Evolutionary conservation across 106 monocot genomes (phyloP).

Genomic region (Apostasia ramifera): DNA sequence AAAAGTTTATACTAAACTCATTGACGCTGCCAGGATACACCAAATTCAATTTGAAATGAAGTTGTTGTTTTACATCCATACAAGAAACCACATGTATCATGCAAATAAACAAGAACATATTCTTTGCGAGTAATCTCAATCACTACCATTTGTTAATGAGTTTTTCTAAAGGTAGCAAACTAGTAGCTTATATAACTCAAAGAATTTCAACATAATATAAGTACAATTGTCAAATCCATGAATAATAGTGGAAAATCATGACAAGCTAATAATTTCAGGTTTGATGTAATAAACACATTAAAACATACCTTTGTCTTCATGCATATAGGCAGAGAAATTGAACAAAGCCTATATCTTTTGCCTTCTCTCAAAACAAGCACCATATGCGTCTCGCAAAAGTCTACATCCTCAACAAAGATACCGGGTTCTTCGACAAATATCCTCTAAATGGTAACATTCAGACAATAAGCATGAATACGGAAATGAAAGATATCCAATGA

Average conservation of each 20-base stretch:
- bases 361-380: conserved; percentile 67
- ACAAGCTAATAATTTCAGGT: not conserved
- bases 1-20: no score
- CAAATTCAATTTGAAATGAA: no score
- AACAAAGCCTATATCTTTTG: conserved; percentile 62
- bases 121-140: not conserved
- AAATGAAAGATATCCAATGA: not conserved
- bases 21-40: no score
- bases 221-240: no score
- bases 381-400: conserved; percentile 90
- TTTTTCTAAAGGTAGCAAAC: no score
- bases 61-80: no score
- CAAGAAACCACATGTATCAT: no score
- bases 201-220: no score
- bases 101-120: not conserved
- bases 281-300: not conserved
- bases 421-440: conserved; percentile 60
- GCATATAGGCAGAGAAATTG: conserved; percentile 53
- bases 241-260: not conserved
- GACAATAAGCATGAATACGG: conserved; percentile 1
- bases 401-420: conserved; percentile 66
- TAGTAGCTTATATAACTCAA: no score
- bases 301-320: conserved; percentile 33
- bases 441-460: conserved; percentile 26
- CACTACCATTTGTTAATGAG: not conserved